Conservation (phyloP, 495 filamentous ascomycete genomes). For the Arthonia radiata region DNA sequence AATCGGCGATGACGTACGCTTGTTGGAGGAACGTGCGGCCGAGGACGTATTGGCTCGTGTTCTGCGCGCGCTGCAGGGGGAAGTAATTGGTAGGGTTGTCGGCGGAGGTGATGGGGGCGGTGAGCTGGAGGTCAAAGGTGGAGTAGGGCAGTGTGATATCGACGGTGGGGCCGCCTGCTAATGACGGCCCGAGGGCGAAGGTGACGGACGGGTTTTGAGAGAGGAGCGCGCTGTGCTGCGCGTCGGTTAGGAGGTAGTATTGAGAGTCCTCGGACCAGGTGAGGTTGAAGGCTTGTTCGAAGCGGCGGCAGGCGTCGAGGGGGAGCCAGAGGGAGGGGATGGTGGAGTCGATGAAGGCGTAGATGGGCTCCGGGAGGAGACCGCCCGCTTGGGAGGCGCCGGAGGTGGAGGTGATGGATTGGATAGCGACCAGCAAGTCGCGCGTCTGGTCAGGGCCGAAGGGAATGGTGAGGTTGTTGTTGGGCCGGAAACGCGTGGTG, state of each 20-base stretch:
- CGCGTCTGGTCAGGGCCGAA: slow-evolving; percentile 24
- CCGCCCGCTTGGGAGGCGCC: slow-evolving; percentile 15
- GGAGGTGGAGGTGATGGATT: slow-evolving; percentile 23
- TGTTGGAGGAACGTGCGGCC: slow-evolving; percentile 50
- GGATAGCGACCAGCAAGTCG: slow-evolving; percentile 26
- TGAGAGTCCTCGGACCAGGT: slow-evolving; percentile 30
- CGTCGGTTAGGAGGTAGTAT: slow-evolving; percentile 13
- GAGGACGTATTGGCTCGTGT: slow-evolving; percentile 32
- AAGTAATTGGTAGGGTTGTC: slow-evolving; percentile 30
- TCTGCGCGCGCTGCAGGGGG: slow-evolving; percentile 26
- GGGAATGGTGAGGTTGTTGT: slow-evolving; percentile 28
- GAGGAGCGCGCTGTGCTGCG: slow-evolving; percentile 7
- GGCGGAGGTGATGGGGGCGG: slow-evolving; percentile 27
- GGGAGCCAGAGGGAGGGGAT: slow-evolving; percentile 48
- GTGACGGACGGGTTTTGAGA: slow-evolving; percentile 19
- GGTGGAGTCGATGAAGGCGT: slow-evolving; percentile 36
- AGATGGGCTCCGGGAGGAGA: slow-evolving; percentile 9
- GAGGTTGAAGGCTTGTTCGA: slow-evolving; percentile 33
- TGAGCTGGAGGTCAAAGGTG: slow-evolving; percentile 34
- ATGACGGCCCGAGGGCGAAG: slow-evolving; percentile 30
- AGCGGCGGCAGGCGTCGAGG: slow-evolving; percentile 29
- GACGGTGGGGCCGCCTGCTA: slow-evolving; percentile 17
- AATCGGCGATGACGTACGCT: slow-evolving; percentile 40
- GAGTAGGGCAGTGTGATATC: slow-evolving; percentile 36
- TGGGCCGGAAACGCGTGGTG: slow-evolving; percentile 25